These are phyloP conservation scores for Halophytophthora batemanensis DNA, from an alignment of 352 stramenopile species.

Conservation along the genomic window DNA sequence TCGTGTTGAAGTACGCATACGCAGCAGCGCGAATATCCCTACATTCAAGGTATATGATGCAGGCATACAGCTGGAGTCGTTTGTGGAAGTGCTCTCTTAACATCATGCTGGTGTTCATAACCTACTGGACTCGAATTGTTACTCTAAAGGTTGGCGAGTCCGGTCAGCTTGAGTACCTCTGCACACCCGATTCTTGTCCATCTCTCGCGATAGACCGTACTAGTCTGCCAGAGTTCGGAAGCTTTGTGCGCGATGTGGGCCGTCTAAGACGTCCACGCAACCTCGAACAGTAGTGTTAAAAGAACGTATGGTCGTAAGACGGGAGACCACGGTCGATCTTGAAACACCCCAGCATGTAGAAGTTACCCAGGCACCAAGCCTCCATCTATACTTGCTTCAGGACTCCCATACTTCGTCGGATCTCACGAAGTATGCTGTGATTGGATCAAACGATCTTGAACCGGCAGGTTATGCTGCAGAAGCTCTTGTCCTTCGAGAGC, in stretches of 20 bases:
- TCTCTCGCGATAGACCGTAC: slow-evolving; percentile 1
- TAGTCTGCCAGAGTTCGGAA: slow-evolving; percentile 8
- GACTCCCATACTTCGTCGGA: slow-evolving; percentile 4
- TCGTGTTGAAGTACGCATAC: slow-evolving; percentile 6
- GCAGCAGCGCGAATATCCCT: not conserved
- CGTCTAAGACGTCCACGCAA: slow-evolving; percentile 4
- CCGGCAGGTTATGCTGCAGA: slow-evolving; percentile 13
- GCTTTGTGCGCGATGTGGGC: slow-evolving; percentile 5
- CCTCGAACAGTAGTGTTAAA: slow-evolving; percentile 11
- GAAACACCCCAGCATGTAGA: slow-evolving; percentile 16
- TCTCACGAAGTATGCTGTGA: slow-evolving; percentile 12
- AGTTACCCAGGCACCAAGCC: slow-evolving; percentile 17
- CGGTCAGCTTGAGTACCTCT: slow-evolving; percentile 3
- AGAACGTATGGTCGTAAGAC: slow-evolving; percentile 11
- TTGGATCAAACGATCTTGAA: slow-evolving; percentile 6
- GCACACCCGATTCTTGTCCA: slow-evolving; percentile 2
- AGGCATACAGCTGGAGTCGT: slow-evolving; percentile 8
- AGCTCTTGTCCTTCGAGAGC: slow-evolving; percentile 9
- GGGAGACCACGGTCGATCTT: slow-evolving; percentile 2
- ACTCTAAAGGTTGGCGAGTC: not conserved
- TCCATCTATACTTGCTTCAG: slow-evolving; percentile 25
- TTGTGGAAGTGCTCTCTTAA: slow-evolving; percentile 12
- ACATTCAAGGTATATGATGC: slow-evolving; percentile 4
- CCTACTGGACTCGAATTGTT: slow-evolving; percentile 9
- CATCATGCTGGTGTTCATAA: slow-evolving; percentile 9